phyloP scores from a whole-genome alignment of 164 flowering plant species.

The Hamamelis virginiana region DNA sequence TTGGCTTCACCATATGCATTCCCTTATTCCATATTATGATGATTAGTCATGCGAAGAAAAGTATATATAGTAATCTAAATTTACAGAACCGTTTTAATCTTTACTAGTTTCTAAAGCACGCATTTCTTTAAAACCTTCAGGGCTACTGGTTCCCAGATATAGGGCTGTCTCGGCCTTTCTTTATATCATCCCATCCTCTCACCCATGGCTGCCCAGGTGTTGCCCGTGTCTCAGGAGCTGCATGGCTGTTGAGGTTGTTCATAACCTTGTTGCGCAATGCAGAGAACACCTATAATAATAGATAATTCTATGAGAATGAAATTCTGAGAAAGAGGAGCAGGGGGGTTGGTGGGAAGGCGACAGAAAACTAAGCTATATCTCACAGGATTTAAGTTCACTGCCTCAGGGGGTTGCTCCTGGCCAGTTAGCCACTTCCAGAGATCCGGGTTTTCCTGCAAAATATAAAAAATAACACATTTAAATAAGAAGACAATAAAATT shows the following conservation, averaged over 20 bases:
- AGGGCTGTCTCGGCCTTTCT: slow-evolving; percentile 69
- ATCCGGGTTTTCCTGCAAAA: slow-evolving; percentile 86
- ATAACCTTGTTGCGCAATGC: slow-evolving; percentile 64
- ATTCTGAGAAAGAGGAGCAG: background rate
- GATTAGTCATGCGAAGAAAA: too few species aligned
- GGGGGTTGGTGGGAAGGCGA: background rate
- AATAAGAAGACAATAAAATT: too few species aligned
- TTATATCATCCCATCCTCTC: slow-evolving; percentile 93
- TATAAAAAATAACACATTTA: background rate
- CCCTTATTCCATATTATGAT: too few species aligned
- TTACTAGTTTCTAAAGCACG: background rate
- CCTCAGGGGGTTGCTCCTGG: slow-evolving; percentile 90
- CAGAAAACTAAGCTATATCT: slow-evolving; percentile 11
- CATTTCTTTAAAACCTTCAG: background rate
- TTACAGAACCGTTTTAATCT: background rate
- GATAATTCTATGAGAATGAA: background rate
- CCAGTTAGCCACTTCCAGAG: slow-evolving; percentile 89
- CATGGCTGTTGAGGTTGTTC: slow-evolving; percentile 60
- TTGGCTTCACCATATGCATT: too few species aligned
- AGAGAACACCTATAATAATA: slow-evolving; percentile 55
- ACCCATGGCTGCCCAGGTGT: slow-evolving; percentile 93
- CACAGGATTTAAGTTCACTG: slow-evolving; percentile 69
- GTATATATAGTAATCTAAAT: too few species aligned
- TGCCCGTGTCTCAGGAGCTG: slow-evolving; percentile 91
- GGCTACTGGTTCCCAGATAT: slow-evolving; percentile 39